Evolutionary conservation across 306 rosid genomes (phyloP).

Genomic region (Vigna angularis): DNA sequence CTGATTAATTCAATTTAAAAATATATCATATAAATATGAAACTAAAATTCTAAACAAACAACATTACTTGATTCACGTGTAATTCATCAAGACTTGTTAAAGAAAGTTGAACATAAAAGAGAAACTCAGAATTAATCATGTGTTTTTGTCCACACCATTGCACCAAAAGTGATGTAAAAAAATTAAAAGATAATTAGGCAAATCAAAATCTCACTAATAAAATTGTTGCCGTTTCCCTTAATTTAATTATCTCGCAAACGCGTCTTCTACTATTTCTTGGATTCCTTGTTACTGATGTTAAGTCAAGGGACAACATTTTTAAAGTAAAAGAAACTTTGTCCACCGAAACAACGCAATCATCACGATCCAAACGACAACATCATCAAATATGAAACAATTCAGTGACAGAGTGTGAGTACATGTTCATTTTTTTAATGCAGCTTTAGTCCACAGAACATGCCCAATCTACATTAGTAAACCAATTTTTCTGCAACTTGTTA

Average conservation of each 20-base stretch:
- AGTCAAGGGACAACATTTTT: slow-evolving; percentile 16
- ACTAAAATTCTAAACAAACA: no score
- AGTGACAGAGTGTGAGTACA: neutral
- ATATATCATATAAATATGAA: no score
- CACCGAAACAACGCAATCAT: slow-evolving; percentile 47
- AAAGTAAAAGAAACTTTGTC: slow-evolving; percentile 56
- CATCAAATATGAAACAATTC: slow-evolving; percentile 41
- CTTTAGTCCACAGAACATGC: slow-evolving; percentile 48
- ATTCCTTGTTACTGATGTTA: slow-evolving; percentile 46
- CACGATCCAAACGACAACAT: slow-evolving; percentile 59
- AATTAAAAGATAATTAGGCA: no score
- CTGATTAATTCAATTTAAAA: no score
- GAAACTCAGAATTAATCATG: no score
- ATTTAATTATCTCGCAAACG: neutral
- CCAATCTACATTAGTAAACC: slow-evolving; percentile 22
- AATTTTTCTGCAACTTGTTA: slow-evolving; percentile 19
- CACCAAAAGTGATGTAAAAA: no score
- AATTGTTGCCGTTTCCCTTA: no score
- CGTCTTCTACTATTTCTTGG: slow-evolving; percentile 43
- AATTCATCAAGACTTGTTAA: no score
- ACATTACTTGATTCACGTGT: no score
- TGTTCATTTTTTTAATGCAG: slow-evolving; percentile 43
- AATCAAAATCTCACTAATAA: no score
- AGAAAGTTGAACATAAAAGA: no score
- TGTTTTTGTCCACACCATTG: no score